phyloP scores from a whole-genome alignment of 2,329 filamentous ascomycete species.

The Tolypocladium capitatum region DNA sequence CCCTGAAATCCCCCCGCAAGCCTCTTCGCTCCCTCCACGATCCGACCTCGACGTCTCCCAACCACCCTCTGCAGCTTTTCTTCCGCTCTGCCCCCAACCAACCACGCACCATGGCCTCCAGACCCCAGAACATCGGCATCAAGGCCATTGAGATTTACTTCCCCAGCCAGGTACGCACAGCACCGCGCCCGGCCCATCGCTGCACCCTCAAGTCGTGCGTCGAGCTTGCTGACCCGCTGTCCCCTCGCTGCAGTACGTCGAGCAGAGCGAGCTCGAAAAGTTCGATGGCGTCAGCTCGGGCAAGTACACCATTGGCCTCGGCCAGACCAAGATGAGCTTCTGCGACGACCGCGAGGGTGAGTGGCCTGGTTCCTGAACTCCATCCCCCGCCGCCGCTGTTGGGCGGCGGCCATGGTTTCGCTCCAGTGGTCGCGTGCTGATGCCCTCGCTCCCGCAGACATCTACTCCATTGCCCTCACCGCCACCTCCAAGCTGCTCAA shows the following conservation, averaged over 20 bases:
- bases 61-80: neutral
- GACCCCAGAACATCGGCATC: constrained; percentile 80
- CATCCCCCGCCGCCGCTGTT: constrained; percentile 1
- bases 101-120: constrained; percentile 45
- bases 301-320: constrained; percentile 85
- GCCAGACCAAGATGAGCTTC: constrained; percentile 87
- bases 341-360: constrained; percentile 79
- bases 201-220: constrained; percentile 6
- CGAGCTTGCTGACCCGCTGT: constrained; percentile 13
- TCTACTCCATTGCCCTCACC: constrained; percentile 76
- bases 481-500: constrained; percentile 63
- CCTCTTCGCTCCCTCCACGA: neutral
- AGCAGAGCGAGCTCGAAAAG: constrained; percentile 71
- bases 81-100: neutral
- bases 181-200: constrained; percentile 1
- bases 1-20: constrained; percentile 5
- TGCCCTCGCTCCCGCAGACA: constrained; percentile 40
- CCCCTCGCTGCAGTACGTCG: constrained; percentile 53
- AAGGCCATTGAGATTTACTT: constrained; percentile 90
- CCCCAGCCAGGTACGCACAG: constrained; percentile 59
- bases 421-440: neutral
- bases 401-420: neutral
- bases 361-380: constrained; percentile 13
- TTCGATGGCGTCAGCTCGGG: constrained; percentile 71
- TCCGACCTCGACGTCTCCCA: neutral